Evolutionary conservation across 306 rosid genomes (phyloP).

Genomic region (cucumber (Cucumis sativus)): DNA sequence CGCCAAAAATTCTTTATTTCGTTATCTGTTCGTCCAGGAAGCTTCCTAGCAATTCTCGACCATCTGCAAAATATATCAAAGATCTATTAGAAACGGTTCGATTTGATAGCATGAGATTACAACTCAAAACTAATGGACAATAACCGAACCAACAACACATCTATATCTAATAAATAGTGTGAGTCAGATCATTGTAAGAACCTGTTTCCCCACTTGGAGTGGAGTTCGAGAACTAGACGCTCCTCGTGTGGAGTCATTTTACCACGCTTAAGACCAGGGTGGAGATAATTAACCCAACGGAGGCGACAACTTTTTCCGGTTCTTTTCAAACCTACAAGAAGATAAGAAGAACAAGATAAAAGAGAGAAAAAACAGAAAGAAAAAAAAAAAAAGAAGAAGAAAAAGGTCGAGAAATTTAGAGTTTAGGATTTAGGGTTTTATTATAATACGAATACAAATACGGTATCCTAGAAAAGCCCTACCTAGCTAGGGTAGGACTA

Average conservation of each 20-base stretch:
- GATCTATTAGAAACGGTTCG: too few species aligned
- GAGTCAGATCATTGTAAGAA: background rate
- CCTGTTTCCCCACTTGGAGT: slow-evolving; percentile 97
- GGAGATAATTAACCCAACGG: slow-evolving; percentile 92
- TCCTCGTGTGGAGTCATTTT: slow-evolving; percentile 91
- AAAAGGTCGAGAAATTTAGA: too few species aligned
- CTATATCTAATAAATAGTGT: background rate
- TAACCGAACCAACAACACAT: too few species aligned
- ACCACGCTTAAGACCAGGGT: slow-evolving; percentile 89
- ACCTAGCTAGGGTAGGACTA: slow-evolving; percentile 25
- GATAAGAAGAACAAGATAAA: slow-evolving; percentile 5
- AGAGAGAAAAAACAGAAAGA: background rate
- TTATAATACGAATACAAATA: background rate
- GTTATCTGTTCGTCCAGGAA: slow-evolving; percentile 95
- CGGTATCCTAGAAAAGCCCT: slow-evolving; percentile 33
- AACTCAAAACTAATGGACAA: too few species aligned
- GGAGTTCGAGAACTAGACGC: slow-evolving; percentile 75
- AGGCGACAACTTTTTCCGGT: slow-evolving; percentile 97
- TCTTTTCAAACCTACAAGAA: slow-evolving; percentile 71
- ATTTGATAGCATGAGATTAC: too few species aligned
- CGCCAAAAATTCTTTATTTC: slow-evolving; percentile 98
- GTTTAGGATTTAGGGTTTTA: too few species aligned
- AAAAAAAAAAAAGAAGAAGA: too few species aligned
- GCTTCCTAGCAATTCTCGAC: slow-evolving; percentile 83
- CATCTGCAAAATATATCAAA: slow-evolving; percentile 33